A percentile compares a stretch with the other conserved stretches of the same genome.
Evolutionary conservation across 1,284 basidiomycete genomes (phyloP).

Genomic region (Microbotryum intermedium): DNA sequence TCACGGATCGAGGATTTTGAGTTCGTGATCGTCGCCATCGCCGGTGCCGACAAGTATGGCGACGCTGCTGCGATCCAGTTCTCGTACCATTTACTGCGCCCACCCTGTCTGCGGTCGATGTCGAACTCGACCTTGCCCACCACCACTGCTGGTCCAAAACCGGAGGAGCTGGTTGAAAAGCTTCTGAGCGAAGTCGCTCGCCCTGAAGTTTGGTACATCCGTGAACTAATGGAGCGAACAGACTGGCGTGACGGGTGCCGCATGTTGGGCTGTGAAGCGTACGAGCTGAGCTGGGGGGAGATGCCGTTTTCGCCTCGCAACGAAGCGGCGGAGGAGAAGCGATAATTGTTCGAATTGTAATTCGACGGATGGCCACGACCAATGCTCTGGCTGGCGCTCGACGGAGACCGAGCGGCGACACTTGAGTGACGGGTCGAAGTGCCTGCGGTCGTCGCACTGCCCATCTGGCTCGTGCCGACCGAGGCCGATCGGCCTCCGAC

Average conservation of each 20-base stretch:
- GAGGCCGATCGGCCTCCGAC: not conserved
- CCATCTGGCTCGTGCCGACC: not conserved
- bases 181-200: slow-evolving; percentile 4
- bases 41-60: not conserved
- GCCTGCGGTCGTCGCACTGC: slow-evolving; percentile 9
- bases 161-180: slow-evolving; percentile 2
- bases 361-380: not conserved
- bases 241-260: slow-evolving; percentile 8
- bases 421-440: slow-evolving; percentile 7
- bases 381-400: slow-evolving; percentile 22
- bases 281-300: not conserved
- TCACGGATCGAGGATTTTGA: too few species aligned
- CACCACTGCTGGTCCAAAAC: slow-evolving; percentile 41
- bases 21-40: too few species aligned
- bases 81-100: slow-evolving; percentile 64
- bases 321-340: slow-evolving; percentile 28
- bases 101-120: slow-evolving; percentile 54
- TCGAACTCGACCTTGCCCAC: slow-evolving; percentile 82
- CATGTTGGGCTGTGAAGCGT: slow-evolving; percentile 7
- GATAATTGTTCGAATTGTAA: not conserved
- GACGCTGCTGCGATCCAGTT: slow-evolving; percentile 49
- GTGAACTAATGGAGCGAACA: not conserved
- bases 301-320: not conserved
- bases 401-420: slow-evolving; percentile 34
- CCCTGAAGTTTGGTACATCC: not conserved